These are phyloP conservation scores for Porcisia hertigi DNA, from an alignment of 208 protist species.

Conservation along the genomic window DNA sequence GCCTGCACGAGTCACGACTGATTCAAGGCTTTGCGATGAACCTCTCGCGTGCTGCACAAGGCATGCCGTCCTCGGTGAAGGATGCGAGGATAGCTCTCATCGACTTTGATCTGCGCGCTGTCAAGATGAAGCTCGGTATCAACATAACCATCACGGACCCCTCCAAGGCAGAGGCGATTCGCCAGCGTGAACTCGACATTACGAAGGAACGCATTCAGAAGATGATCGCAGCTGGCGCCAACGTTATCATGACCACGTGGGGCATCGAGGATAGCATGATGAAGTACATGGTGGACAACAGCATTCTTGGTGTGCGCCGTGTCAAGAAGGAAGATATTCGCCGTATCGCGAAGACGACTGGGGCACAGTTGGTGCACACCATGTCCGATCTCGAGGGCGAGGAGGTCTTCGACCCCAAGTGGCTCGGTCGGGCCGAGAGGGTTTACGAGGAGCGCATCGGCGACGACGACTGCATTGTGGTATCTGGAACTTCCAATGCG, in stretches of 20 bases:
- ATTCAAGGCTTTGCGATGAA: constrained; percentile 97
- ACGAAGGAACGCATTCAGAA: constrained; percentile 97
- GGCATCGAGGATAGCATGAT: constrained; percentile 98
- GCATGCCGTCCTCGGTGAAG: constrained; percentile 96
- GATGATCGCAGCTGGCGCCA: constrained; percentile 98
- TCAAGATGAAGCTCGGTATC: constrained; percentile 97
- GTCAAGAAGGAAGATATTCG: constrained; percentile 97
- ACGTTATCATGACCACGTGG: constrained; percentile 99
- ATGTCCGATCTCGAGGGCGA: constrained; percentile 98
- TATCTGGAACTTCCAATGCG: constrained; percentile 85
- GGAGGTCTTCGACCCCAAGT: constrained; percentile 95
- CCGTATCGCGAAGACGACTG: constrained; percentile 97
- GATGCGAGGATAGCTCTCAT: constrained; percentile 99
- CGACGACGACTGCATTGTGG: constrained; percentile 97
- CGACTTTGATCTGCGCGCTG: constrained; percentile 98
- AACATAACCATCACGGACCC: constrained; percentile 98
- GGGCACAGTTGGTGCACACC: constrained; percentile 93
- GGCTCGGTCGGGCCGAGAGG: constrained; percentile 94
- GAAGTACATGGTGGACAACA: constrained; percentile 99
- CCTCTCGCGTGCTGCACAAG: constrained; percentile 96
- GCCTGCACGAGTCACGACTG: constrained; percentile 91
- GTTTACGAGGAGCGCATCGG: constrained; percentile 97
- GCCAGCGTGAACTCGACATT: constrained; percentile 97
- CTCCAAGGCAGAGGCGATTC: constrained; percentile 97
- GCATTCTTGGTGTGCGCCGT: constrained; percentile 96